These are phyloP conservation scores for Apophysomyces variabilis DNA, from an alignment of 371 early-diverging fungal species.

Conservation along the genomic window DNA sequence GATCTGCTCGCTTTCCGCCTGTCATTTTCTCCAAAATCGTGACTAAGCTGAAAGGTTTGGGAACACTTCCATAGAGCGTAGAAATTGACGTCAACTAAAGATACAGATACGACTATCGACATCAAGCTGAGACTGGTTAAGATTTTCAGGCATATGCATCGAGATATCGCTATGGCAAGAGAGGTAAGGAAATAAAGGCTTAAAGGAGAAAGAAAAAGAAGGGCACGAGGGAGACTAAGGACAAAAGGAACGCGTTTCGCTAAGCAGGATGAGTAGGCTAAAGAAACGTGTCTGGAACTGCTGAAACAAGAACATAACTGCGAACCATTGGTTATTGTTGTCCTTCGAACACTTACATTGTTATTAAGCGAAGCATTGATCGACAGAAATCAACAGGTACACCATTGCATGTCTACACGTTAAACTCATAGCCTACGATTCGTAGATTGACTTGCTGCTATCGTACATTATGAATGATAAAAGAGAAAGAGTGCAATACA, in stretches of 20 bases:
- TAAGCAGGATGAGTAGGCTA: slow-evolving; percentile 35
- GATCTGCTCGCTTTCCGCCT: slow-evolving; percentile 53
- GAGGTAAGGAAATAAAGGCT: slow-evolving; percentile 23
- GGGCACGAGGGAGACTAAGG: too few species aligned
- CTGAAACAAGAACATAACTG: slow-evolving; percentile 43
- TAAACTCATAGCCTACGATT: too few species aligned
- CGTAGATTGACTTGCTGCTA: slow-evolving; percentile 43
- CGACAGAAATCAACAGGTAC: slow-evolving; percentile 55
- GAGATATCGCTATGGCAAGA: slow-evolving; percentile 57
- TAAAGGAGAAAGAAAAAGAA: too few species aligned
- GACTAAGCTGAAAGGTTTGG: slow-evolving; percentile 31
- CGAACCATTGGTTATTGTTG: slow-evolving; percentile 44
- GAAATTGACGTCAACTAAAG: slow-evolving; percentile 29
- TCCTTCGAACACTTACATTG: slow-evolving; percentile 52
- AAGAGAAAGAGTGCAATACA: slow-evolving; percentile 33
- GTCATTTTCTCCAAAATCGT: slow-evolving; percentile 47
- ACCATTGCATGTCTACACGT: neutral
- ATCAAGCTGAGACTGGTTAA: slow-evolving; percentile 50
- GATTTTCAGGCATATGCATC: slow-evolving; percentile 65
- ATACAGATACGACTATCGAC: slow-evolving; percentile 41
- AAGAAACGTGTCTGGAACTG: slow-evolving; percentile 47
- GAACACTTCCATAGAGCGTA: slow-evolving; percentile 10
- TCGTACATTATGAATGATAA: slow-evolving; percentile 37
- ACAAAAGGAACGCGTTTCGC: neutral
- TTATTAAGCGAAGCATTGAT: slow-evolving; percentile 54